Evolutionary conservation across 129 eudicot species (phyloP).

Genomic region (Saposhnikovia divaricata): DNA sequence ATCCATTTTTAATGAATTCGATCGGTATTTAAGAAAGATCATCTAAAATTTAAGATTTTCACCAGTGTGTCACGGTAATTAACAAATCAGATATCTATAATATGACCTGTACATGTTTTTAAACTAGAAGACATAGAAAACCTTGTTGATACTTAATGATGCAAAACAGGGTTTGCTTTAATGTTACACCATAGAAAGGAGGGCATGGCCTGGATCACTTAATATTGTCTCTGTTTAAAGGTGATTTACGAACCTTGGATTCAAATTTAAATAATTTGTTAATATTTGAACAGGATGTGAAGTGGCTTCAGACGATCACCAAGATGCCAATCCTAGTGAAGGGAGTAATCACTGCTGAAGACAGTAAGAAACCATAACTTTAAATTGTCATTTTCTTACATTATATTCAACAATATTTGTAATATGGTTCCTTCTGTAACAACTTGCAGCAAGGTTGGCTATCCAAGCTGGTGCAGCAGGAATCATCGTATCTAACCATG

Average conservation of each 20-base stretch:
- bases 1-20: neutral
- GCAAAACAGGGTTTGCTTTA: neutral
- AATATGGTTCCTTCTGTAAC: slow-evolving; percentile 12
- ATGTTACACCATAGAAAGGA: neutral
- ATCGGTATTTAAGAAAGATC: neutral
- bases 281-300: slow-evolving; percentile 54
- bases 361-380: slow-evolving; percentile 46
- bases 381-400: neutral
- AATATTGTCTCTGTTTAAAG: neutral
- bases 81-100: neutral
- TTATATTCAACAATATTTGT: neutral
- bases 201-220: neutral
- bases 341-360: slow-evolving; percentile 97
- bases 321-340: slow-evolving; percentile 84
- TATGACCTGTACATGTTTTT: neutral
- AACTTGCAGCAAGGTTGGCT: slow-evolving; percentile 76
- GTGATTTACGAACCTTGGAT: neutral
- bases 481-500: slow-evolving; percentile 91
- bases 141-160: neutral
- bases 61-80: neutral
- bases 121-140: neutral
- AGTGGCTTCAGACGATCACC: slow-evolving; percentile 97
- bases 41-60: neutral
- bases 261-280: neutral
- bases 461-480: slow-evolving; percentile 91